These are phyloP conservation scores for Colletotrichum ledebouriae DNA, from an alignment of 2,329 filamentous ascomycete species.

Conservation along the genomic window DNA sequence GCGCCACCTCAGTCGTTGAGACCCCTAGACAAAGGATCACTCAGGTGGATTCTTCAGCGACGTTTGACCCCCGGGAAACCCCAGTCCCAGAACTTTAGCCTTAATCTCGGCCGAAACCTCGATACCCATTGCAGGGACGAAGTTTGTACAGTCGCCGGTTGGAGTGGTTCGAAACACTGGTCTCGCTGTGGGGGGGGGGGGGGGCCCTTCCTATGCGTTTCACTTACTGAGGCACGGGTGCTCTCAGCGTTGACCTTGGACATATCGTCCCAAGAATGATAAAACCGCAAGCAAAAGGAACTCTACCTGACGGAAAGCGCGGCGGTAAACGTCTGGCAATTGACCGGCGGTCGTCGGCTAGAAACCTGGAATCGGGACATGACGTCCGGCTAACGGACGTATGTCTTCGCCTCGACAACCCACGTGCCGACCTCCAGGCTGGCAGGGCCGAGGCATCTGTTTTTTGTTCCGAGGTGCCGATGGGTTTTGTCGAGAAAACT, in stretches of 20 bases:
- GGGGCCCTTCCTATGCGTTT: constrained; percentile 9
- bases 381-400: neutral
- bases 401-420: neutral
- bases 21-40: neutral
- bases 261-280: constrained; percentile 17
- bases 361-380: neutral
- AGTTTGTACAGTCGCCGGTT: neutral
- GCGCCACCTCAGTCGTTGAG: neutral
- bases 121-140: neutral
- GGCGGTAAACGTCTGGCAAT: neutral
- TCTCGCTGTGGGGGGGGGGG: constrained; percentile 14
- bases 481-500: neutral
- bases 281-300: neutral
- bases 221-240: constrained; percentile 4
- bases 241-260: neutral
- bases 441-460: neutral
- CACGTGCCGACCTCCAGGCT: neutral
- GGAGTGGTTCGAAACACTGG: constrained; percentile 27
- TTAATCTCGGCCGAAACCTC: neutral
- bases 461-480: neutral
- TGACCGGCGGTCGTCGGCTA: neutral
- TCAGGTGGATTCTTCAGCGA: neutral
- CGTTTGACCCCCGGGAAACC: neutral
- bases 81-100: neutral
- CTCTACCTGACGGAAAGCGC: neutral